phyloP scores from a whole-genome alignment of 2,329 filamentous ascomycete species.

The Zymoseptoria tritici region DNA sequence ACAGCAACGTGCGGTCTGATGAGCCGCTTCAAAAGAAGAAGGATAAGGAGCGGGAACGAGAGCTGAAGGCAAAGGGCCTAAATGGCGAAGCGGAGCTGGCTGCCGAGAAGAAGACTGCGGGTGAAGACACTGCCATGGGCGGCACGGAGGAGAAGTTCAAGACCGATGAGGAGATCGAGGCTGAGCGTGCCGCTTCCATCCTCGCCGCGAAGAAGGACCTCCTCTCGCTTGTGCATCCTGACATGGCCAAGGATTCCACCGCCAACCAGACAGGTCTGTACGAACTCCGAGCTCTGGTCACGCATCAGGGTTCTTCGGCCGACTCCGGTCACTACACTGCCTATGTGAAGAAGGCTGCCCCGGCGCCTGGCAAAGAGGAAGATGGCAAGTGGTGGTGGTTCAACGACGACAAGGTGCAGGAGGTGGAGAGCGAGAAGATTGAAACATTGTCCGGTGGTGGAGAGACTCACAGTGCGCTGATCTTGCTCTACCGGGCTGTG shows the following conservation, averaged over 20 bases:
- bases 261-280: constrained; percentile 93
- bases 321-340: constrained; percentile 98
- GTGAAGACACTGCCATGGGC: constrained; percentile 64
- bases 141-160: constrained; percentile 80
- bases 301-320: constrained; percentile 91
- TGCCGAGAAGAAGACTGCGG: constrained; percentile 39
- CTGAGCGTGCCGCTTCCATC: constrained; percentile 69
- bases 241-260: constrained; percentile 67
- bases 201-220: constrained; percentile 82
- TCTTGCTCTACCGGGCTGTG: constrained; percentile 70
- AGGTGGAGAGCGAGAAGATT: constrained; percentile 87
- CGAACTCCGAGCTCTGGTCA: constrained; percentile 87
- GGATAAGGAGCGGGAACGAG: constrained; percentile 56
- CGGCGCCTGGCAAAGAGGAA: constrained; percentile 73
- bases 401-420: constrained; percentile 94
- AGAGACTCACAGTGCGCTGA: constrained; percentile 75
- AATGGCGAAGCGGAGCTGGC: constrained; percentile 38
- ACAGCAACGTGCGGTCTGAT: constrained; percentile 22
- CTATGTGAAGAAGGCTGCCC: constrained; percentile 88
- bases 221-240: constrained; percentile 65
- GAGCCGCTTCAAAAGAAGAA: constrained; percentile 87
- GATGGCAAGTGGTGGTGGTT: constrained; percentile 99
- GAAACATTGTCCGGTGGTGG: constrained; percentile 77
- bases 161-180: constrained; percentile 87
- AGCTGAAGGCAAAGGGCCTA: constrained; percentile 26